A percentile compares a stretch with the other conserved stretches of the same genome.
Evolutionary conservation across 2,329 filamentous ascomycete genomes (phyloP).

Genomic region (Coniella lustricola): DNA sequence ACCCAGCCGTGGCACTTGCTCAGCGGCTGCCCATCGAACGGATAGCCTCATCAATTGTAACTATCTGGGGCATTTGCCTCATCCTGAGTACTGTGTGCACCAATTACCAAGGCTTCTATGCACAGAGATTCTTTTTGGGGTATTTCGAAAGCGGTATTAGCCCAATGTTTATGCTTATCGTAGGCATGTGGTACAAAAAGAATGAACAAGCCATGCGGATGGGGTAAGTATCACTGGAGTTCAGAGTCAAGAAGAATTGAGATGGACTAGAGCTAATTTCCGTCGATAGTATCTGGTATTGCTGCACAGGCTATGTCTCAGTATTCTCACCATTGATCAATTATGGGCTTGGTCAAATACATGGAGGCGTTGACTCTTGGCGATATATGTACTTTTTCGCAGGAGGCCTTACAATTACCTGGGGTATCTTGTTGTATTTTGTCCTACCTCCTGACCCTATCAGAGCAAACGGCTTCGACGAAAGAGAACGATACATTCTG

Average conservation of each 20-base stretch:
- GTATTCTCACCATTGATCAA: slow-evolving; percentile 40
- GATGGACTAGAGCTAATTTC: background rate
- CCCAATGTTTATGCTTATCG: slow-evolving; percentile 50
- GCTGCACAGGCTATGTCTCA: slow-evolving; percentile 35
- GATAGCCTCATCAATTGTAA: slow-evolving; percentile 32
- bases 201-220: slow-evolving; percentile 33
- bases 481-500: slow-evolving; percentile 17
- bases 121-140: slow-evolving; percentile 48
- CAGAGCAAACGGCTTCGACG: slow-evolving; percentile 24
- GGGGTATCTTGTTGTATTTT: slow-evolving; percentile 23
- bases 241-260: background rate
- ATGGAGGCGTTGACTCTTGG: slow-evolving; percentile 31
- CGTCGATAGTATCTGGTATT: slow-evolving; percentile 29
- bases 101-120: slow-evolving; percentile 31
- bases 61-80: slow-evolving; percentile 31
- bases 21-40: slow-evolving; percentile 39
- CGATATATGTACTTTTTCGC: slow-evolving; percentile 35
- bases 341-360: slow-evolving; percentile 39
- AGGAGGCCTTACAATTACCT: slow-evolving; percentile 33
- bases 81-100: slow-evolving; percentile 31
- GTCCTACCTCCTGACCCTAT: slow-evolving; percentile 23
- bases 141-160: slow-evolving; percentile 49
- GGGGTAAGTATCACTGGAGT: slow-evolving; percentile 14
- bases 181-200: slow-evolving; percentile 35
- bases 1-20: slow-evolving; percentile 33